These are phyloP conservation scores for Colletotrichum incanum DNA, from an alignment of 2,329 filamentous ascomycete species.

Conservation along the genomic window DNA sequence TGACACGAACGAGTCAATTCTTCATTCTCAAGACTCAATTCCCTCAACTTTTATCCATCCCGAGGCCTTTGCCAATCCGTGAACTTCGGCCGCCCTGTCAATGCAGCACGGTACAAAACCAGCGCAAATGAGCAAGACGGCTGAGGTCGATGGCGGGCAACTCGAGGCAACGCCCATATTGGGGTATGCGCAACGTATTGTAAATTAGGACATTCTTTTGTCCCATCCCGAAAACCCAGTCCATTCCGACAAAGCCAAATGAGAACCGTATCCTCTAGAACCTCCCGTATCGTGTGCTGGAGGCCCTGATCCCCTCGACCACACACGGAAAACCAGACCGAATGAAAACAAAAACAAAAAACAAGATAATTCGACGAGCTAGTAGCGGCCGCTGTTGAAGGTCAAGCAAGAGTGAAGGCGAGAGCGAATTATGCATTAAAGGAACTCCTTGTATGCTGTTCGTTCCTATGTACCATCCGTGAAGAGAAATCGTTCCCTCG, in stretches of 20 bases:
- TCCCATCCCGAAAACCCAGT: not conserved
- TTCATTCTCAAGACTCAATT: conserved; percentile 43
- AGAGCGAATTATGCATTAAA: conserved; percentile 46
- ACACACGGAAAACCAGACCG: conserved; percentile 13
- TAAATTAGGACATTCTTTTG: conserved; percentile 7
- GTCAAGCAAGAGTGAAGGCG: conserved; percentile 26
- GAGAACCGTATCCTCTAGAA: conserved; percentile 18
- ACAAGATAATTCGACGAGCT: conserved; percentile 26
- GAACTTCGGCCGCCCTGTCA: not conserved
- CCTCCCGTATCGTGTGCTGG: conserved; percentile 43
- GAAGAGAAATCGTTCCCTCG: conserved; percentile 20
- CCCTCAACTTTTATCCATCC: conserved; percentile 37
- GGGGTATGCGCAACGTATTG: not conserved
- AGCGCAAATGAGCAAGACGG: conserved; percentile 19
- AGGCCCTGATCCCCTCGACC: conserved; percentile 34
- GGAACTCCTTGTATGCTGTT: conserved; percentile 42
- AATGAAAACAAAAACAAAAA: conserved; percentile 11
- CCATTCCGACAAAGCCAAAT: conserved; percentile 26
- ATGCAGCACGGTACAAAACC: conserved; percentile 14
- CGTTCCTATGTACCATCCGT: conserved; percentile 42
- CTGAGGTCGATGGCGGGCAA: not conserved
- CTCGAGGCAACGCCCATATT: not conserved
- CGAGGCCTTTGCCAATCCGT: not conserved
- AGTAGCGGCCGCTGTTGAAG: conserved; percentile 38
- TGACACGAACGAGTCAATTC: conserved; percentile 36